Percentiles rank a stretch among this genome's conserved stretches.
These are phyloP conservation scores for Toxicodendron radicans DNA, from an alignment of 345 rosid genomes.

Conservation along the genomic window DNA sequence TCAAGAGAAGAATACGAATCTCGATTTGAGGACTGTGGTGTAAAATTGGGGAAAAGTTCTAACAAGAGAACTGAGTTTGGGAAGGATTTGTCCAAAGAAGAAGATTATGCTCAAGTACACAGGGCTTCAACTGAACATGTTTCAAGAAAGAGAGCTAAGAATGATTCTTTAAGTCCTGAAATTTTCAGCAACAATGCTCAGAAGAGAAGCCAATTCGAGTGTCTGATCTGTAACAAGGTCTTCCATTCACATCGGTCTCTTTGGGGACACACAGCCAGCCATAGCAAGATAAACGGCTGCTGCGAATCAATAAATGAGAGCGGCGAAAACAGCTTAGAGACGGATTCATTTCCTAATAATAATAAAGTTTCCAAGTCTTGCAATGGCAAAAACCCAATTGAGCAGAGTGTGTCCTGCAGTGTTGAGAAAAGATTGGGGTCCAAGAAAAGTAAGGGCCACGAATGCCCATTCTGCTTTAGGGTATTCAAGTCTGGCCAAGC, in stretches of 20 bases:
- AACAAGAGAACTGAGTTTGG: conserved; percentile 34
- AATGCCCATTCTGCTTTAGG: conserved; percentile 87
- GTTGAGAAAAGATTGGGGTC: conserved; percentile 34
- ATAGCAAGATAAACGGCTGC: conserved; percentile 33
- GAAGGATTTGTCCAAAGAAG: conserved; percentile 27
- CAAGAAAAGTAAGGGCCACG: conserved; percentile 65
- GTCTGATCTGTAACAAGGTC: conserved; percentile 32
- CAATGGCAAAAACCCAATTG: conserved; percentile 30
- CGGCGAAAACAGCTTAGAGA: conserved; percentile 51
- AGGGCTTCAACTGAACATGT: conserved; percentile 41
- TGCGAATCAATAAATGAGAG: conserved; percentile 48
- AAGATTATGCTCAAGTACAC: conserved; percentile 27
- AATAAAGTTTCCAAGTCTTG: conserved; percentile 23
- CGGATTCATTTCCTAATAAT: conserved; percentile 36
- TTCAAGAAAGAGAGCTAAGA: conserved; percentile 44
- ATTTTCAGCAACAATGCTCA: conserved; percentile 22
- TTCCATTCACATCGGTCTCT: conserved; percentile 27
- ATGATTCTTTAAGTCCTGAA: conserved; percentile 30
- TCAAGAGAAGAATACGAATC: conserved; percentile 33
- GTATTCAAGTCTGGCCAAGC: conserved; percentile 95
- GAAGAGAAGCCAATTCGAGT: conserved; percentile 42
- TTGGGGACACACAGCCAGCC: conserved; percentile 32
- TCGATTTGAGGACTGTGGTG: conserved; percentile 37
- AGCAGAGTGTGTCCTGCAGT: conserved; percentile 26
- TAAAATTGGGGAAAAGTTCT: conserved; percentile 38